phyloP scores from a whole-genome alignment of 192 early-diverging fungal genomes.

The Backusella parvicylindrica region DNA sequence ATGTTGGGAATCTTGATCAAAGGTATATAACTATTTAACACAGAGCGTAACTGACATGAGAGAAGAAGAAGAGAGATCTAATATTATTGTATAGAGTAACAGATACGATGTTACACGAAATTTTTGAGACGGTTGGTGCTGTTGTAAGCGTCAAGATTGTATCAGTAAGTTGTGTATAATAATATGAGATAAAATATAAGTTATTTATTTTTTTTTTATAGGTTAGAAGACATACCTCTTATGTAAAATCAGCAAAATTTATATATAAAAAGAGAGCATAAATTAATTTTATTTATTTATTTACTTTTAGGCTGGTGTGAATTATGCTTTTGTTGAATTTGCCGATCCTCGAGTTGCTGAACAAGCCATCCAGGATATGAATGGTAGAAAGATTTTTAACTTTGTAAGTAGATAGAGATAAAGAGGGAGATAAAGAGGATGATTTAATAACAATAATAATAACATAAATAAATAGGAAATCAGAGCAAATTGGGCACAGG shows the following conservation, averaged over 20 bases:
- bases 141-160: slow-evolving; percentile 79
- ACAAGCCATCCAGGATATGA: slow-evolving; percentile 63
- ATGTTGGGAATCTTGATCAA: slow-evolving; percentile 86
- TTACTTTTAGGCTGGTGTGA: slow-evolving; percentile 54
- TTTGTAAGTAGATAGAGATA: slow-evolving; percentile 38
- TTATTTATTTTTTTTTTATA: slow-evolving; percentile 13
- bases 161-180: slow-evolving; percentile 56
- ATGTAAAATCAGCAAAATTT: slow-evolving; percentile 9
- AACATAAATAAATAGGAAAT: slow-evolving; percentile 20
- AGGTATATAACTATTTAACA: slow-evolving; percentile 24
- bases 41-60: not conserved
- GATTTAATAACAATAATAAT: too few species aligned
- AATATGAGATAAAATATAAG: slow-evolving; percentile 30
- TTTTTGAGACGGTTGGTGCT: slow-evolving; percentile 65
- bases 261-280: not conserved
- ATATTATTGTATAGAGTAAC: slow-evolving; percentile 16
- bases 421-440: not conserved
- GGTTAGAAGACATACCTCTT: slow-evolving; percentile 19
- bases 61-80: not conserved
- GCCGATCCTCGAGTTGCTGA: slow-evolving; percentile 68
- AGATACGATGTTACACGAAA: slow-evolving; percentile 53
- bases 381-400: slow-evolving; percentile 65
- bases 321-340: slow-evolving; percentile 92
- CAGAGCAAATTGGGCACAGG: slow-evolving; percentile 34
- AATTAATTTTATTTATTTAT: not conserved